Percentiles rank a stretch among this genome's conserved stretches.
phyloP scores from a whole-genome alignment of 345 rosid genomes.

The Syzygium jambos region DNA sequence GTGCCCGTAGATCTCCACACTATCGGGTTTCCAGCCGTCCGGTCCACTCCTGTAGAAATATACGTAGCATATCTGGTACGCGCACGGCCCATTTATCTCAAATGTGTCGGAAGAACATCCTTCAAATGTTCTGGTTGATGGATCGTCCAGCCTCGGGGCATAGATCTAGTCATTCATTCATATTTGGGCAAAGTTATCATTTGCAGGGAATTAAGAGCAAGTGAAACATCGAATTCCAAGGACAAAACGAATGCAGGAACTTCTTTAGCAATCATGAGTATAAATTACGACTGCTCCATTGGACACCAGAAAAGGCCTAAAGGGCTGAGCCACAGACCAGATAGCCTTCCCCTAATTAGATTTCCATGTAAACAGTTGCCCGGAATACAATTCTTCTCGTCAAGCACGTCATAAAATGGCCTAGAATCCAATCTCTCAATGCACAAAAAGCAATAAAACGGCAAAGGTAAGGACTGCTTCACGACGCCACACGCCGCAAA shows the following conservation, averaged over 20 bases:
- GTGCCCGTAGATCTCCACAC: constrained; percentile 38
- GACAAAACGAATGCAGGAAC: not conserved
- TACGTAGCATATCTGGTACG: constrained; percentile 60
- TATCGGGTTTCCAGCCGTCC: constrained; percentile 80
- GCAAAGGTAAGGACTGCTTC: not conserved
- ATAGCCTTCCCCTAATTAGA: not conserved
- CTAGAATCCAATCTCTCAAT: not conserved
- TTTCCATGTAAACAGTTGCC: not conserved
- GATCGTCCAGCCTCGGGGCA: constrained; percentile 74
- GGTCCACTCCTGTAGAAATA: constrained; percentile 74
- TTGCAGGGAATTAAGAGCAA: not conserved
- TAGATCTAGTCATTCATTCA: constrained; percentile 35
- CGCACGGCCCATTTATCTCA: constrained; percentile 65
- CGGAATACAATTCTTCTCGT: not conserved
- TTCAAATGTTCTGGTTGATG: constrained; percentile 47
- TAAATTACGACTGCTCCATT: not conserved
- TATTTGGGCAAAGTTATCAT: not conserved
- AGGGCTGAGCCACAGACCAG: not conserved
- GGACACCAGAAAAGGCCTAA: not conserved
- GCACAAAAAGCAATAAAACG: not conserved
- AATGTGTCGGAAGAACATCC: constrained; percentile 76
- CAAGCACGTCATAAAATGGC: not conserved
- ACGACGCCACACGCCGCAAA: not conserved
- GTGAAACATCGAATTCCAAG: not conserved
- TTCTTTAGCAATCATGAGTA: not conserved